These are phyloP conservation scores for Cladosporium austrohemisphaericum DNA, from an alignment of 2,329 filamentous ascomycete species.

Conservation along the genomic window DNA sequence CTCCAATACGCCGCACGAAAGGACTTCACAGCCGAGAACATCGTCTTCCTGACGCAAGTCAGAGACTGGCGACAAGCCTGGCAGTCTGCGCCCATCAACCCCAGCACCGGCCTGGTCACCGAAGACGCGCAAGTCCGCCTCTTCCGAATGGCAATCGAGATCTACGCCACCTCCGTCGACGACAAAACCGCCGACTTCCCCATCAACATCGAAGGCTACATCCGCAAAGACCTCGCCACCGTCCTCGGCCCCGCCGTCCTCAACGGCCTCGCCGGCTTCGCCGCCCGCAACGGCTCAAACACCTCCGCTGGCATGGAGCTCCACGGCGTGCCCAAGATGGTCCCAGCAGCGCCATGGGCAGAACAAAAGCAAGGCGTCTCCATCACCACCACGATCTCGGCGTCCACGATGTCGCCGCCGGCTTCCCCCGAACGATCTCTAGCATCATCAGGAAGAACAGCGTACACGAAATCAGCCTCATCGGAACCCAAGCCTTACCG, in stretches of 20 bases:
- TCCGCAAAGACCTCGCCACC: conserved; percentile 52
- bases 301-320: neutral
- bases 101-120: conserved; percentile 16
- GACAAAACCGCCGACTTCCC: conserved; percentile 61
- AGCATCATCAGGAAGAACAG: neutral
- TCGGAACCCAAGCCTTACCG: conserved; percentile 11
- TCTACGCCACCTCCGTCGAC: conserved; percentile 61
- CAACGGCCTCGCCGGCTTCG: conserved; percentile 8
- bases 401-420: neutral
- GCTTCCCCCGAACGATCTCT: conserved; percentile 30
- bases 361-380: neutral
- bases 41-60: conserved; percentile 60
- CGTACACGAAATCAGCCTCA: conserved; percentile 22
- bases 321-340: neutral
- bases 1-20: conserved; percentile 61
- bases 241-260: conserved; percentile 46
- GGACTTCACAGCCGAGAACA: conserved; percentile 69
- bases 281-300: conserved; percentile 1
- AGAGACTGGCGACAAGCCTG: conserved; percentile 40
- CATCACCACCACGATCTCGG: neutral
- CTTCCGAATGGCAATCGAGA: conserved; percentile 57
- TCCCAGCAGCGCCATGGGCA: conserved; percentile 11
- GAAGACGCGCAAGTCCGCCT: conserved; percentile 27
- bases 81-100: conserved; percentile 16
- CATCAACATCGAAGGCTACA: conserved; percentile 60